Percentiles rank a stretch among this genome's conserved stretches.
Evolutionary conservation across 208 protist species (phyloP).

Genomic region (Crithidia fasciculata): DNA sequence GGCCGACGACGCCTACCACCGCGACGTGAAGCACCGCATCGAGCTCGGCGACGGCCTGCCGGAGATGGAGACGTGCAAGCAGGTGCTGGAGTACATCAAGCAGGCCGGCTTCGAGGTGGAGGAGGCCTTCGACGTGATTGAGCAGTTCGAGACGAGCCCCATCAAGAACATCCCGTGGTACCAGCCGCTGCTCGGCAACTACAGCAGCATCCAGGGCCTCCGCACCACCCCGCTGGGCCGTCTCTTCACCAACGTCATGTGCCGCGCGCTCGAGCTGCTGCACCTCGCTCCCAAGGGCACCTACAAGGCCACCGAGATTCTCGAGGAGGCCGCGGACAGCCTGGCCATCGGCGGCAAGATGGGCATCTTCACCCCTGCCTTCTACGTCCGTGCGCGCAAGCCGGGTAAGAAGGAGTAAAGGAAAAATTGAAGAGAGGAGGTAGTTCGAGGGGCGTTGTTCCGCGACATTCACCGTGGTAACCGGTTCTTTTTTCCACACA

Average conservation of each 20-base stretch:
- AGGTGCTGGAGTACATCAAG: constrained; percentile 86
- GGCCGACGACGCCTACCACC: constrained; percentile 86
- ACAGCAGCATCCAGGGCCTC: constrained; percentile 74
- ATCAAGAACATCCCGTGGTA: constrained; percentile 93
- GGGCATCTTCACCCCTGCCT: constrained; percentile 94
- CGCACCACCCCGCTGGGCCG: constrained; percentile 86
- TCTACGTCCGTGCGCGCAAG: constrained; percentile 91
- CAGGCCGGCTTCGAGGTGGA: constrained; percentile 93
- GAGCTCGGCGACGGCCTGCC: constrained; percentile 96
- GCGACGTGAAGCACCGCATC: constrained; percentile 91
- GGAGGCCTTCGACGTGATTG: constrained; percentile 69
- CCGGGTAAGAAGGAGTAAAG: constrained; percentile 48
- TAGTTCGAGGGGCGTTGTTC: too few relatives aligned
- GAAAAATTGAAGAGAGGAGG: too few relatives aligned
- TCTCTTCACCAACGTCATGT: constrained; percentile 78
- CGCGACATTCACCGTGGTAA: too few relatives aligned
- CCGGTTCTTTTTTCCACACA: too few relatives aligned
- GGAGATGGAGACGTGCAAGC: constrained; percentile 79
- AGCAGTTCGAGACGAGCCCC: constrained; percentile 65
- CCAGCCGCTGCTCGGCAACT: constrained; percentile 74
- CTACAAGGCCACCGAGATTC: constrained; percentile 84
- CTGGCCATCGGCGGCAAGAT: constrained; percentile 91
- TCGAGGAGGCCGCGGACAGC: constrained; percentile 87
- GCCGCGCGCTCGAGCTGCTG: constrained; percentile 76
- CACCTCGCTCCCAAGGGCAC: constrained; percentile 80